Evolutionary conservation across 2,329 filamentous ascomycete genomes (phyloP), one percentile per base, ranked within the genome.

Genomic region (Lecanicillium sp.): DNA sequence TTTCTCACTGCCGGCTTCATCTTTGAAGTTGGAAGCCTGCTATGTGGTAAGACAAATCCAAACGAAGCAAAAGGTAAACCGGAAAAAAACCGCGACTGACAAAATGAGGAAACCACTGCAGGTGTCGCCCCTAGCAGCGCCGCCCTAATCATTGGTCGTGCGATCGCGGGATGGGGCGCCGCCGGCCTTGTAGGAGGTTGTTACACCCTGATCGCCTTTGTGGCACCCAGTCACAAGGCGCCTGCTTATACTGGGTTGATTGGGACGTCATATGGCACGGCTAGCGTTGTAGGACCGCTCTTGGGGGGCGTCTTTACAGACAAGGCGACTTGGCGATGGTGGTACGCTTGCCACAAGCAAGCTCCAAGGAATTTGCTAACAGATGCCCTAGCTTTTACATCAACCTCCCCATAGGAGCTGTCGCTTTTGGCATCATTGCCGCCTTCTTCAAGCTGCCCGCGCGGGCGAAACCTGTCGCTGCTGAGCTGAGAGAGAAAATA

Each of bases 111-210:
- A n/a, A n/a, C n/a, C n/a, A n/a, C n/a, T n/a, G n/a, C n/a, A n/a
- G n/a, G 64, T 51, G 13, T 56, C 52, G 63, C 65, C 3, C 56
- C 59, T 32, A 55, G 57, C 41, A 64, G 63, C 30, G 56, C 53
- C 15, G 51, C 63, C 18, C 59, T 67, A 5, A 63, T 70, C 31
- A 60, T 64, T 48, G 68, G 67, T 42, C 64, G 67, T 35, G 67
- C 67, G 31, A 62, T 68, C 16, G 58, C 62, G 9, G 59, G 57
- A 30, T 53, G 67, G 20, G 53, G 57, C 4, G 61, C 64, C 4
- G 62, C 68, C 13, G 70, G 62, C 5, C 48, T 72, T n/a, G 60
- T 58, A 36, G 58, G 55, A 1, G 66, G 67, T 0, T 55, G 57
- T 5, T 62, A 67, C 53, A 67, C 57, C 12, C 65, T 69, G 43